Base-by-base conservation (phyloP, 78 protist species). In the Dictyostelium capitatum region DNA sequence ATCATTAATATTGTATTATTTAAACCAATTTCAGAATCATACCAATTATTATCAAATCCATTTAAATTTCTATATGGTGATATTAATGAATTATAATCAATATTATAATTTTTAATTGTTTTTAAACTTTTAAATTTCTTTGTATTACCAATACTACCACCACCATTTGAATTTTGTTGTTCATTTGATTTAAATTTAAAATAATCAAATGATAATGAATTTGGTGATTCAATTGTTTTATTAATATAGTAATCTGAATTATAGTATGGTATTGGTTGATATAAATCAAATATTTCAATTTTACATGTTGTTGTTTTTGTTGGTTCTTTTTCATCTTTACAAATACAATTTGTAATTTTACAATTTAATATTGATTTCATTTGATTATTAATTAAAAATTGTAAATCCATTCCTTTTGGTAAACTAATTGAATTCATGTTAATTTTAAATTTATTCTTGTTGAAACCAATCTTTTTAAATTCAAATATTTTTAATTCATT, bases 31-130 rank as follows among this genome's bases (percentile, higher is more conserved):
- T 25, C 75, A 15, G 75, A 67, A 1, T 32, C 23, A 32, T 67
- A 67, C 75, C 75, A 67, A 14, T 67, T 12, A 17, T 67, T 67
- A 67, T 67, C 75, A 6, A 67, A 67, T 30, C 75, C 75, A 1
- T 15, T 0, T 67, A 32, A 32, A 32, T 67, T 5, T 12, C 75
- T 67, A 67, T 67, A 67, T 15, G 75, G 75, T 67, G 75, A 67
- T 67, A 1, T 30, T 2, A 67, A 28, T 32, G 75, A 67, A 32
- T 32, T 67, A 17, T 25, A 62, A 62, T 62, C 70, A 25, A 62
- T 19, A 25, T 30, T 25, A 11, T 11, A 10, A 11, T 25, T 25
- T 62, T 25, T 11, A 62, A 25, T 62, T 10, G 32, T 62, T 25
- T 37, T 30, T 25, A 62, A 11, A 25, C 43, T 11, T 62, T 62